Base-by-base conservation (phyloP, 495 filamentous ascomycete species). In the Pyronema omphalodes region DNA sequence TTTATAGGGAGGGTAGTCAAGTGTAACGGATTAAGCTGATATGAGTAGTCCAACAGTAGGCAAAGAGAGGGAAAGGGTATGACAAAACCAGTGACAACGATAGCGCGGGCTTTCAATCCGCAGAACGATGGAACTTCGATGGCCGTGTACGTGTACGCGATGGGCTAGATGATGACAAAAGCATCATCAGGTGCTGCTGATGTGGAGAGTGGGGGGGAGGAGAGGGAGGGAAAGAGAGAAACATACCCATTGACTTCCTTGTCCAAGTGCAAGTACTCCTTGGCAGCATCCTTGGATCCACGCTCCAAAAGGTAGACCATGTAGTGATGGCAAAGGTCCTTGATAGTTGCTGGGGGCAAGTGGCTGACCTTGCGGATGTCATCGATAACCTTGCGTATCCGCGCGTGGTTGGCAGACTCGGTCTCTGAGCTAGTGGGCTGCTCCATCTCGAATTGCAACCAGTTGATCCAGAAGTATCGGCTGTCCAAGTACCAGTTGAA, bases 391-490 rank as follows among this genome's bases (percentile, higher is more conserved):
- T 79, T 72, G 66, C 85, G 85, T 64, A 96, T 81, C 18, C 80
- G 79, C 49, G 77, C 74, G 44, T 81, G 80, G 49, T 87, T 82
- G 51, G 75, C 70, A 0, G 67, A 45, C 59, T 93, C 86, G 1
- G 75, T 75, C 36, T 74, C 75, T 0, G 71, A 67, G 53, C 72
- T 82, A 3, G 84, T 87, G 7, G 86, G 83, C 63, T 95, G 93
- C 37, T 84, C 80, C 40, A 93, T 71, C 71, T 99, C 91, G 58
- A 99, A 94, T 50, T 79, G 70, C 9, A 96, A 74, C 68, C 85
- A 99, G 65, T 80, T 84, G 53, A 79, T 74, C 89, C 88, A 96
- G 76, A 99, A 99, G 18, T 81, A 74, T n/a, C 78, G 75, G 62
- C 86, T 93, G 59, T 89, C 84, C 12, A 83, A 73, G 67, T 93